Percentiles rank a stretch among this genome's conserved stretches.
These are phyloP conservation scores for Candida ascalaphidarum DNA, from an alignment of 805 yeast genomes.

Conservation along the genomic window DNA sequence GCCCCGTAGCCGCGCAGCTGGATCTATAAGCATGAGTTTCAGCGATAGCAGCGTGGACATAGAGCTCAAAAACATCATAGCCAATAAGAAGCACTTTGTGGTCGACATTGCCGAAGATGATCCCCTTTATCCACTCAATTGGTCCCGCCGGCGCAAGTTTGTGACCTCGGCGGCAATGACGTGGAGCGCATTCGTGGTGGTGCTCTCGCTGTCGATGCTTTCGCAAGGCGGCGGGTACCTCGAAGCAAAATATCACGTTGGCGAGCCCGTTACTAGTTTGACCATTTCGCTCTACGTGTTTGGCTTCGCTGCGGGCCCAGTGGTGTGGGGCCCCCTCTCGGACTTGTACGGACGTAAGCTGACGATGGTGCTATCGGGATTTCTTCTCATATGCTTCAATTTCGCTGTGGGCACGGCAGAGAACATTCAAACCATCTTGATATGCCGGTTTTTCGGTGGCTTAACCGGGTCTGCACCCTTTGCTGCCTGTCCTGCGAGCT, in stretches of 20 bases:
- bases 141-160: too few species aligned
- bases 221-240: too few species aligned
- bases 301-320: conserved; percentile 91
- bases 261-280: conserved; percentile 60
- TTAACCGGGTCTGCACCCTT: conserved; percentile 16
- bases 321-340: conserved; percentile 85
- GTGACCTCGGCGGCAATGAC: too few species aligned
- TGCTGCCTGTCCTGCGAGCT: conserved; percentile 15
- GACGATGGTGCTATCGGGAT: conserved; percentile 46
- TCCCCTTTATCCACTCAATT: too few species aligned
- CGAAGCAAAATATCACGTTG: conserved; percentile 56
- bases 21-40: too few species aligned
- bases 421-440: conserved; percentile 13
- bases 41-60: too few species aligned
- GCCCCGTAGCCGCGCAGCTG: too few species aligned
- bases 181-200: too few species aligned
- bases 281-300: conserved; percentile 78
- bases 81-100: too few species aligned
- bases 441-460: conserved; percentile 15
- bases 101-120: too few species aligned
- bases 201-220: too few species aligned
- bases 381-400: conserved; percentile 51
- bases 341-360: conserved; percentile 67
- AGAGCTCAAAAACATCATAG: too few species aligned
- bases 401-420: conserved; percentile 29